Percentiles rank a stretch among this genome's conserved stretches.
phyloP scores from a whole-genome alignment of 2,329 filamentous ascomycete species.

The Chrysoporthe austroafricana region DNA sequence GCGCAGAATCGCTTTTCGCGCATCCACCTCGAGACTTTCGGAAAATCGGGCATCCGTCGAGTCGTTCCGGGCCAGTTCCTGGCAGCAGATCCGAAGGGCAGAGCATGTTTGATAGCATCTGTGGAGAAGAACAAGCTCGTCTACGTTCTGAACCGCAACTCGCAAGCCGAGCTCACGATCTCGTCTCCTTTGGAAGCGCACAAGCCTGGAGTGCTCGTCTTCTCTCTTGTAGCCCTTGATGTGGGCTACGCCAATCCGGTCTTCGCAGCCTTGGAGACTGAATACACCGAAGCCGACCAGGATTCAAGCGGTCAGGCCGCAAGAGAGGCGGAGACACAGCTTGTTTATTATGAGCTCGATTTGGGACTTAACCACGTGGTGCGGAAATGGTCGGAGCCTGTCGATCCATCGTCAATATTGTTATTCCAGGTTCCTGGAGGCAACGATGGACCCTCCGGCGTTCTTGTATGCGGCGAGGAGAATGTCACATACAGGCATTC shows the following conservation, averaged over 20 bases:
- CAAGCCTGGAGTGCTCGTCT: conserved; percentile 87
- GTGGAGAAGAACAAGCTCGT: conserved; percentile 99
- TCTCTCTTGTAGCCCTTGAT: conserved; percentile 85
- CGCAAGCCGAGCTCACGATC: conserved; percentile 92
- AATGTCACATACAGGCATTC: conserved; percentile 97
- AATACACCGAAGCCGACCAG: conserved; percentile 89
- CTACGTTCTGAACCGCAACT: conserved; percentile 95
- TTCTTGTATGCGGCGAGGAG: conserved; percentile 92
- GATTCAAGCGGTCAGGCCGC: conserved; percentile 85
- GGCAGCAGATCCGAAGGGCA: conserved; percentile 91
- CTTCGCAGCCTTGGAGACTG: conserved; percentile 91
- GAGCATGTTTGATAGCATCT: conserved; percentile 91
- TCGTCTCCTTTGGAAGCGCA: conserved; percentile 97
- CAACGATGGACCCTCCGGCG: conserved; percentile 89
- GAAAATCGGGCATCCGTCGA: conserved; percentile 91
- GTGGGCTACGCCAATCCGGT: conserved; percentile 97
- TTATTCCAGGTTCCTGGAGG: conserved; percentile 96
- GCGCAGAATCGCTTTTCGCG: conserved; percentile 85
- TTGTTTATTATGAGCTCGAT: conserved; percentile 98
- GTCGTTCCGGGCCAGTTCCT: conserved; percentile 96
- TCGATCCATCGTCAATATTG: conserved; percentile 85
- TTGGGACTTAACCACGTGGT: conserved; percentile 97
- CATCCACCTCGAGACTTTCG: conserved; percentile 95
- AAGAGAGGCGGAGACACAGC: conserved; percentile 80
- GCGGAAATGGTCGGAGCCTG: conserved; percentile 91